These are phyloP conservation scores for Cryptosporidium felis DNA, from an alignment of 169 alveolate genomes.

Conservation along the genomic window DNA sequence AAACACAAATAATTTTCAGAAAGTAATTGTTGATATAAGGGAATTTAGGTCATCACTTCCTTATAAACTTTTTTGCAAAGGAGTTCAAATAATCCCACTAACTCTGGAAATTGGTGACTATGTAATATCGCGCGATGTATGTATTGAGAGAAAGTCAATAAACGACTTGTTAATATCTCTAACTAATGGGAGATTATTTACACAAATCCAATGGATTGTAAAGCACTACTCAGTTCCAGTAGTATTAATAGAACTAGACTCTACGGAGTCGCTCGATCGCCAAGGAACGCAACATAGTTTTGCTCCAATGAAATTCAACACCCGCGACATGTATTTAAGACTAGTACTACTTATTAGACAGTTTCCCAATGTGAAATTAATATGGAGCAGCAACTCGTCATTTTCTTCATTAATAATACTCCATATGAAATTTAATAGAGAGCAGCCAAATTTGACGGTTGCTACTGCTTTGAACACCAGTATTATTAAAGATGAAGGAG, in stretches of 20 bases:
- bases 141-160: slow-evolving; percentile 85
- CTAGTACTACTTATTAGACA: slow-evolving; percentile 73
- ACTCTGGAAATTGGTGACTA: slow-evolving; percentile 84
- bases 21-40: slow-evolving; percentile 80
- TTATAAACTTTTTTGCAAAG: slow-evolving; percentile 80
- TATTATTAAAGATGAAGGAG: not conserved
- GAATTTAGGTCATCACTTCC: slow-evolving; percentile 83
- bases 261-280: slow-evolving; percentile 7
- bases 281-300: slow-evolving; percentile 22
- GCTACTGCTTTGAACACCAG: slow-evolving; percentile 21
- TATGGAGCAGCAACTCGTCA: slow-evolving; percentile 78
- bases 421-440: slow-evolving; percentile 23
- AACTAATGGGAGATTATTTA: slow-evolving; percentile 79
- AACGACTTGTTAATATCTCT: slow-evolving; percentile 79
- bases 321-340: slow-evolving; percentile 59
- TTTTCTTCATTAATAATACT: slow-evolving; percentile 71
- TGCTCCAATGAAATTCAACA: slow-evolving; percentile 71
- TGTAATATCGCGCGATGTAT: slow-evolving; percentile 82
- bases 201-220: slow-evolving; percentile 80
- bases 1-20: not conserved
- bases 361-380: slow-evolving; percentile 72
- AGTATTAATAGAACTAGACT: slow-evolving; percentile 74
- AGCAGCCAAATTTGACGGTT: slow-evolving; percentile 27
- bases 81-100: slow-evolving; percentile 81
- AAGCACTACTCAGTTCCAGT: slow-evolving; percentile 73